Base-by-base conservation (phyloP, 345 rosid genomes). In the Litchi chinensis region DNA sequence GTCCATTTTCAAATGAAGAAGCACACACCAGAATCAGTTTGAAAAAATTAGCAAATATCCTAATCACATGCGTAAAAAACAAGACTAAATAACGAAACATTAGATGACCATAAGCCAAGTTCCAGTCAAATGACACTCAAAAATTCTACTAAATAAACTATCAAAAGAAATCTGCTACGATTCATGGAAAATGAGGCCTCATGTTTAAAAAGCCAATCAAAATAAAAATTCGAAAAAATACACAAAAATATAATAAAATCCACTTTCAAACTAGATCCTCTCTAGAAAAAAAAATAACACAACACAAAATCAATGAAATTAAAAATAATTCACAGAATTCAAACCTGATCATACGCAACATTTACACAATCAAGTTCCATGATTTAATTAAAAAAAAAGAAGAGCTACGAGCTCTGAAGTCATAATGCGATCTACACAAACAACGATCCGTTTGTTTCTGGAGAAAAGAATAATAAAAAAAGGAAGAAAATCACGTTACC, bases 401-500 rank as follows among this genome's bases (percentile, higher is more conserved):
- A 64, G 26, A 18, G 0, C 28, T 41, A 44, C 59, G 5, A 28
- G 13, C 26, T 24, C 28, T 39, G 7, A 64, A 75, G 39, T 74
- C 40, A 16, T 22, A 65, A 75, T 65, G 73, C 52, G 63, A 76
- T 67, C 79, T 66, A 52, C 40, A 15, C 32, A 37, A 26, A 48
- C 3, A 39, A 56, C 24, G 67, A 76, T 76, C 67, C 16, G 43
- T 15, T 76, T 56, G 54, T 56, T 76, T 54, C 54, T 8, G 41
- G 39, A 2, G 54, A 76, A 76, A 62, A 62, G 3, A 48, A 62
- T 18, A 21, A 22, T 26, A 26, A 26, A 26, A 26, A 44, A 8
- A 1, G 8, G 46, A 2, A 21, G 12, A 57, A 63, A 65, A 41
- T 21, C 64, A 82, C 84, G 59, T 56, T 56, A 92, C 93, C 96